phyloP scores from a whole-genome alignment of 208 protist genomes.

The Angomonas ambiguus region DNA sequence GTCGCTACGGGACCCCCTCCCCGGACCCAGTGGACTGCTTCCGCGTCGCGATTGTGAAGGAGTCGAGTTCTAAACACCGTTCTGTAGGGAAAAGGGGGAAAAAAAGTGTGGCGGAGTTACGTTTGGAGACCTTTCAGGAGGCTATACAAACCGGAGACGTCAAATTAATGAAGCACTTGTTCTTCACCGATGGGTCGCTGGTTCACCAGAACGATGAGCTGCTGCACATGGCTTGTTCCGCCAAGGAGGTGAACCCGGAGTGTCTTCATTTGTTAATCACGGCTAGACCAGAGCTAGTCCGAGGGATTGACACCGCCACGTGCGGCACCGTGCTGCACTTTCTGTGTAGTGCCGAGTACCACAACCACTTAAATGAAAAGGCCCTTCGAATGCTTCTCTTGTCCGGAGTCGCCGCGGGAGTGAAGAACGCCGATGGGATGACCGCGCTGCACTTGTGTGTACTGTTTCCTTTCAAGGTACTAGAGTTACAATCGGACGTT shows the following conservation, averaged over 20 bases:
- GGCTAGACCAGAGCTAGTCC: slow-evolving; percentile 27
- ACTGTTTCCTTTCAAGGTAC: slow-evolving; percentile 10
- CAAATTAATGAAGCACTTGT: slow-evolving; percentile 20
- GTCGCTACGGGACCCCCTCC: too few species aligned
- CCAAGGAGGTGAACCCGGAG: neutral
- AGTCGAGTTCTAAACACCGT: too few species aligned
- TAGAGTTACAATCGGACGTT: neutral
- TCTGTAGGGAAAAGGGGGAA: too few species aligned
- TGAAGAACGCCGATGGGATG: slow-evolving; percentile 25
- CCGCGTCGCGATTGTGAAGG: too few species aligned
- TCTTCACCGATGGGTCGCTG: slow-evolving; percentile 20
- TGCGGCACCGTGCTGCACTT: slow-evolving; percentile 43
- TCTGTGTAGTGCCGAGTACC: slow-evolving; percentile 25
- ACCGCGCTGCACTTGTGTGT: slow-evolving; percentile 42
- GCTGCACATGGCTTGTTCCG: slow-evolving; percentile 32
- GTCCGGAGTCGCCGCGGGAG: neutral
- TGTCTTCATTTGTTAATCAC: slow-evolving; percentile 29
- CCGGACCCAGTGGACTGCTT: too few species aligned
- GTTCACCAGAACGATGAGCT: slow-evolving; percentile 28
- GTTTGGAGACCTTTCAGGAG: slow-evolving; percentile 17
- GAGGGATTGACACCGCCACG: slow-evolving; percentile 27
- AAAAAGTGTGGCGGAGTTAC: neutral
- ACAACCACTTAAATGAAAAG: neutral
- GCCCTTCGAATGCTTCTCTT: slow-evolving; percentile 31
- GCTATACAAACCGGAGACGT: slow-evolving; percentile 28